Percentiles rank a stretch among this genome's conserved stretches.
These are phyloP conservation scores for Leccinum aurantiacum DNA, from an alignment of 768 basidiomycete genomes.

Conservation along the genomic window DNA sequence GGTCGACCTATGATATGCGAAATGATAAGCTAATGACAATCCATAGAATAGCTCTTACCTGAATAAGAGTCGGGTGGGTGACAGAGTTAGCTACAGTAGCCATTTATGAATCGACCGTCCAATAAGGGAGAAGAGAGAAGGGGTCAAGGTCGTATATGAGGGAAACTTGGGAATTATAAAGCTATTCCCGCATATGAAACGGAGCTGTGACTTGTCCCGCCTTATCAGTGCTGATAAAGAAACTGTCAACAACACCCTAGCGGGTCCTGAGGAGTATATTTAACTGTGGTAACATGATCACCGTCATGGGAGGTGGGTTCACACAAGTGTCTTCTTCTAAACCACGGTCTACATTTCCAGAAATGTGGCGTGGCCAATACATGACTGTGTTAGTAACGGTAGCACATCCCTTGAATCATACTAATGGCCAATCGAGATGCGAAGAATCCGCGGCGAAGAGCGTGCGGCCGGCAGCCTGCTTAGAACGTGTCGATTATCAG, in stretches of 20 bases:
- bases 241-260: background rate
- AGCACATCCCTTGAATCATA: conserved; percentile 28
- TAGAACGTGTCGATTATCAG: no score
- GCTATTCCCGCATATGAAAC: background rate
- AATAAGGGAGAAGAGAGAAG: background rate
- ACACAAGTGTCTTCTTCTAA: background rate
- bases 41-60: conserved; percentile 36
- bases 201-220: conserved; percentile 1
- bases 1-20: conserved; percentile 51
- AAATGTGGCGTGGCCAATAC: background rate
- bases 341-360: background rate
- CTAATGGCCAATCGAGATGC: no score
- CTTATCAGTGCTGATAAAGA: conserved; percentile 11
- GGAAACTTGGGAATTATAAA: conserved; percentile 6
- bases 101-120: conserved; percentile 35
- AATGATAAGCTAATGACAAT: background rate
- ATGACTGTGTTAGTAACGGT: conserved; percentile 32
- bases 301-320: conserved; percentile 7
- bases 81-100: conserved; percentile 63
- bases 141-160: background rate
- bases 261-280: background rate
- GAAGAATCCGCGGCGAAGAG: no score
- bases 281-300: conserved; percentile 13
- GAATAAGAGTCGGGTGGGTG: conserved; percentile 56
- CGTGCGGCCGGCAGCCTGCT: no score